phyloP scores from a whole-genome alignment of 371 early-diverging fungal genomes.

The Parasitella parasitica region DNA sequence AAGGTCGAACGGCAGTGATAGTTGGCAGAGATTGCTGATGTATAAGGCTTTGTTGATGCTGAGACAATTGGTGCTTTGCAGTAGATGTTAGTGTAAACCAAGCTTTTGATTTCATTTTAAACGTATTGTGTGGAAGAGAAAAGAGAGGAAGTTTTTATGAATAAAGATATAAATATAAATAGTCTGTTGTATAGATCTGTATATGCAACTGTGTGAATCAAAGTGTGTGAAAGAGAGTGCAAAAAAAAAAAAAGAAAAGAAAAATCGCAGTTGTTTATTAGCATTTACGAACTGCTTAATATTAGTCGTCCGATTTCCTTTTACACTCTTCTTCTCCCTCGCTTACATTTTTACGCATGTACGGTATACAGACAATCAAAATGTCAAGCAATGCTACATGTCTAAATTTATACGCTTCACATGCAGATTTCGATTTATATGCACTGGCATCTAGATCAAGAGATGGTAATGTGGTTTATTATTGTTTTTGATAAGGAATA shows the following conservation, averaged over 20 bases:
- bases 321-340: neutral
- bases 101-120: conserved; percentile 15
- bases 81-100: conserved; percentile 1
- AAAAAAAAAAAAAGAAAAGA: neutral
- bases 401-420: neutral
- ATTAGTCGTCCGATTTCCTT: neutral
- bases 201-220: neutral
- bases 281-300: neutral
- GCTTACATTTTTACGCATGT: neutral
- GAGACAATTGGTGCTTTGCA: conserved; percentile 5
- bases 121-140: neutral
- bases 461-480: neutral
- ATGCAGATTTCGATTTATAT: no score
- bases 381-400: neutral
- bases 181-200: no score
- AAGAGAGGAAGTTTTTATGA: neutral
- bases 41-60: neutral
- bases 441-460: neutral
- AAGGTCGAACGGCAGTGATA: neutral
- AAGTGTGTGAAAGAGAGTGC: neutral
- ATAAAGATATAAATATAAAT: no score
- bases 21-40: neutral
- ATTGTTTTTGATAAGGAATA: neutral
- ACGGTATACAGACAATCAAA: neutral
- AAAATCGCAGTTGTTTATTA: neutral